Conservation (phyloP, 208 protist species). For the Angomonas ambiguus region DNA sequence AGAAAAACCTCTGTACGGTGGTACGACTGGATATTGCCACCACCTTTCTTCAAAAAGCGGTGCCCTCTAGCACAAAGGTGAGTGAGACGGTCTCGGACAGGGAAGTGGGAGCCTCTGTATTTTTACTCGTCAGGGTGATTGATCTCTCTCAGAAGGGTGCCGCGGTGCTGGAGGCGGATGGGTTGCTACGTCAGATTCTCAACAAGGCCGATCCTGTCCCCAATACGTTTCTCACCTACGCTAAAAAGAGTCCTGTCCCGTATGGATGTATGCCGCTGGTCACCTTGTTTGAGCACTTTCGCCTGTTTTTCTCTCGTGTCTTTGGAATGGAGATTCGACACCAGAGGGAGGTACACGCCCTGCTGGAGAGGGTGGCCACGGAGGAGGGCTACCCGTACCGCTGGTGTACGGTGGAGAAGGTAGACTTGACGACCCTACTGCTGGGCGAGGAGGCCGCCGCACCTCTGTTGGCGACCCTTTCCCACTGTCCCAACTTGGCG, state of each 20-base stretch:
- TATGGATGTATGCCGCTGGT: slow-evolving; percentile 69
- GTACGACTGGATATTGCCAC: slow-evolving; percentile 33
- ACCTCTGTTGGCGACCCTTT: slow-evolving; percentile 62
- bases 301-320: slow-evolving; percentile 40
- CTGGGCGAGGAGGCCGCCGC: slow-evolving; percentile 62
- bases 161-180: slow-evolving; percentile 38
- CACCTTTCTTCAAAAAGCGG: slow-evolving; percentile 12
- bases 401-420: slow-evolving; percentile 48
- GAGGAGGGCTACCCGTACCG: slow-evolving; percentile 40
- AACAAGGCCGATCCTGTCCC: slow-evolving; percentile 19
- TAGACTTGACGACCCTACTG: slow-evolving; percentile 48
- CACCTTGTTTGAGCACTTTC: slow-evolving; percentile 63
- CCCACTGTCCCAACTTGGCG: slow-evolving; percentile 56
- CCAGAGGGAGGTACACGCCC: slow-evolving; percentile 25
- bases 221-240: slow-evolving; percentile 16
- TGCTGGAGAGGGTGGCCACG: slow-evolving; percentile 15
- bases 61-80: not conserved
- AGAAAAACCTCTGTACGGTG: slow-evolving; percentile 41
- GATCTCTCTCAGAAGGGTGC: slow-evolving; percentile 51
- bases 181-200: slow-evolving; percentile 23
- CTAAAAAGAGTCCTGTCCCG: slow-evolving; percentile 25
- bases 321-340: slow-evolving; percentile 37
- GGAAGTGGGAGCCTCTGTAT: slow-evolving; percentile 26
- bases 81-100: slow-evolving; percentile 11
- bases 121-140: slow-evolving; percentile 66